Conservation (phyloP, 2,329 filamentous ascomycete species). For the Mariannaea elegans region DNA sequence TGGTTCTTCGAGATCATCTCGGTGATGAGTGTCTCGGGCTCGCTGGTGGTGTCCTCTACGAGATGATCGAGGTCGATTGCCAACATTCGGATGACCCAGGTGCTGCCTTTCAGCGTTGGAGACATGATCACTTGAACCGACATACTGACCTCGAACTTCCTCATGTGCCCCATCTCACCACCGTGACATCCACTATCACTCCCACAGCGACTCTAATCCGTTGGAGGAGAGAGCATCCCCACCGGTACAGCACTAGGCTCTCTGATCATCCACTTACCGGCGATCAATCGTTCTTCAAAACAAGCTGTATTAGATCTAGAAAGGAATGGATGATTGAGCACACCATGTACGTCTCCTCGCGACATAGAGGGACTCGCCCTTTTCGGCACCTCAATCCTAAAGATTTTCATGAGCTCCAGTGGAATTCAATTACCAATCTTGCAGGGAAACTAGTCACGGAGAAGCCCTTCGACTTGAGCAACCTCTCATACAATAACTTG, state of each 20-base stretch:
- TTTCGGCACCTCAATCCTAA: constrained; percentile 49
- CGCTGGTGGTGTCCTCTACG: constrained; percentile 55
- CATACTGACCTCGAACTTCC: constrained; percentile 56
- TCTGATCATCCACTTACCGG: constrained; percentile 47
- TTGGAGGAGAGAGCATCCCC: constrained; percentile 49
- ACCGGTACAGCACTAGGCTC: constrained; percentile 51
- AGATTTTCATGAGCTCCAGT: constrained; percentile 53
- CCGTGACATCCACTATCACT: constrained; percentile 52
- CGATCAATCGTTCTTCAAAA: constrained; percentile 19
- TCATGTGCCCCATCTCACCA: constrained; percentile 57
- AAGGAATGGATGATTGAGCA: constrained; percentile 55
- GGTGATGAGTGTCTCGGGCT: constrained; percentile 56
- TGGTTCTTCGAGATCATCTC: constrained; percentile 53
- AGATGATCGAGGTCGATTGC: constrained; percentile 57
- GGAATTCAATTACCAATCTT: constrained; percentile 42
- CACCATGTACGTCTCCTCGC: constrained; percentile 53
- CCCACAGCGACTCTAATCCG: constrained; percentile 48
- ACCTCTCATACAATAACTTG: constrained; percentile 13
- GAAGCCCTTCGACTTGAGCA: constrained; percentile 32
- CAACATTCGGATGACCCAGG: constrained; percentile 55
- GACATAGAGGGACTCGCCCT: constrained; percentile 48
- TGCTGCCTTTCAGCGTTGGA: constrained; percentile 57
- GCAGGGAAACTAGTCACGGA: constrained; percentile 48
- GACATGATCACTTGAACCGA: constrained; percentile 54
- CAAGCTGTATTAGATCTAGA: constrained; percentile 45